Conservation (phyloP, 345 rosid species). For the Hirschfeldia incana region DNA sequence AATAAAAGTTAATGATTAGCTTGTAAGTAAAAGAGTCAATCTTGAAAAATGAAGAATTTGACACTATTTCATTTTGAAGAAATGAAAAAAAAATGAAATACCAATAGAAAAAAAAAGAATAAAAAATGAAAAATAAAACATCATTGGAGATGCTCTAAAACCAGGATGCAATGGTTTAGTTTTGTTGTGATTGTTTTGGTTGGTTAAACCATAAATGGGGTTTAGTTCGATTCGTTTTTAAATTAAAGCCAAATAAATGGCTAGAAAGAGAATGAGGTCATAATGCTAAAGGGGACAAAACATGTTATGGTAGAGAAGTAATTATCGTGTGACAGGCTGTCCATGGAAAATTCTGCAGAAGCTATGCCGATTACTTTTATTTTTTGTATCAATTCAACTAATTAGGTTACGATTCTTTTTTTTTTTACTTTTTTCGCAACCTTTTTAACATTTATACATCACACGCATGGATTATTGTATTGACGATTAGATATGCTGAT, state of each 20-base stretch:
- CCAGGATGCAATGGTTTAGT: too few species aligned
- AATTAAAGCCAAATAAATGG: slow-evolving; percentile 32
- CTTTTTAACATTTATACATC: slow-evolving; percentile 6
- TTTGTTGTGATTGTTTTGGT: neutral
- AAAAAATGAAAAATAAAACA: too few species aligned
- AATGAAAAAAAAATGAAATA: too few species aligned
- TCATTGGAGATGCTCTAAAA: too few species aligned
- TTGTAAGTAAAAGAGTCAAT: too few species aligned
- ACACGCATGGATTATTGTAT: slow-evolving; percentile 34
- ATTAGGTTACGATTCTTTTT: neutral
- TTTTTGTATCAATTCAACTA: neutral
- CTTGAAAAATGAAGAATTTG: too few species aligned
- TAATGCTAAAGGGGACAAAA: slow-evolving; percentile 44
- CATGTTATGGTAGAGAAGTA: slow-evolving; percentile 44
- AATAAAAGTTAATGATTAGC: too few species aligned
- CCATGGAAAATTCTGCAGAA: slow-evolving; percentile 39
- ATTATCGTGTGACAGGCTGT: slow-evolving; percentile 44
- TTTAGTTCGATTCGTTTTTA: slow-evolving; percentile 11
- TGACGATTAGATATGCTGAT: neutral
- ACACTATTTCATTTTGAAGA: too few species aligned
- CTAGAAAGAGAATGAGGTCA: slow-evolving; percentile 40
- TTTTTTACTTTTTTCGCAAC: too few species aligned
- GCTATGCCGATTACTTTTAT: slow-evolving; percentile 38
- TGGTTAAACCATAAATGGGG: neutral
- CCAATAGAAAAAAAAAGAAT: too few species aligned